Evolutionary conservation across 1,139 yeast genomes (phyloP).

Genomic region (Candida labiduridarum): DNA sequence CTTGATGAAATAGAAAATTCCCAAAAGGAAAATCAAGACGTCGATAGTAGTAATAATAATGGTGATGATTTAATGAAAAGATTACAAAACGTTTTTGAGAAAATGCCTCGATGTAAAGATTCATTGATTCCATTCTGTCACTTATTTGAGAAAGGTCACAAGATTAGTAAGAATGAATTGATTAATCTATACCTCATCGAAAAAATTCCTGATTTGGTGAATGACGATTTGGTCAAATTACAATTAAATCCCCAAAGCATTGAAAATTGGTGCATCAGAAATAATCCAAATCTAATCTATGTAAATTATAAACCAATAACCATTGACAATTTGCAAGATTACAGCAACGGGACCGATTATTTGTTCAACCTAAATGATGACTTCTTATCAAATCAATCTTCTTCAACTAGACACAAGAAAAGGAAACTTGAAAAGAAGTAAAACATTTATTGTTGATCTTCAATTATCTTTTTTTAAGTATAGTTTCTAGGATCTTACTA

Average conservation of each 20-base stretch:
- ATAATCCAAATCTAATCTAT: slow-evolving; percentile 38
- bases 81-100: slow-evolving; percentile 24
- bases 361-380: slow-evolving; percentile 15
- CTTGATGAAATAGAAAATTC: slow-evolving; percentile 25
- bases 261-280: slow-evolving; percentile 43
- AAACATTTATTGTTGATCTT: slow-evolving; percentile 26
- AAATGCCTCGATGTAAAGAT: slow-evolving; percentile 25
- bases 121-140: slow-evolving; percentile 19
- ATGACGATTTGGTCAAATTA: slow-evolving; percentile 38
- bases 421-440: slow-evolving; percentile 1
- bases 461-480: slow-evolving; percentile 35
- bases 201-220: slow-evolving; percentile 38
- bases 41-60: slow-evolving; percentile 9
- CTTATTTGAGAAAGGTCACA: slow-evolving; percentile 5
- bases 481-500: slow-evolving; percentile 55
- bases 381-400: slow-evolving; percentile 7
- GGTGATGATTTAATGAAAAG: slow-evolving; percentile 17
- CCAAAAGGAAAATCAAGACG: not conserved
- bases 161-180: slow-evolving; percentile 13
- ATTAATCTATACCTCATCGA: slow-evolving; percentile 28
- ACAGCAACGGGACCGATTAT: slow-evolving; percentile 16
- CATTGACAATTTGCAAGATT: slow-evolving; percentile 19
- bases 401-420: not conserved
- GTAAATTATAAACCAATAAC: slow-evolving; percentile 39
- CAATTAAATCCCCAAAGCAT: slow-evolving; percentile 44